Conservation (phyloP, 2,329 filamentous ascomycete genomes). For the Penicillium sp. region DNA sequence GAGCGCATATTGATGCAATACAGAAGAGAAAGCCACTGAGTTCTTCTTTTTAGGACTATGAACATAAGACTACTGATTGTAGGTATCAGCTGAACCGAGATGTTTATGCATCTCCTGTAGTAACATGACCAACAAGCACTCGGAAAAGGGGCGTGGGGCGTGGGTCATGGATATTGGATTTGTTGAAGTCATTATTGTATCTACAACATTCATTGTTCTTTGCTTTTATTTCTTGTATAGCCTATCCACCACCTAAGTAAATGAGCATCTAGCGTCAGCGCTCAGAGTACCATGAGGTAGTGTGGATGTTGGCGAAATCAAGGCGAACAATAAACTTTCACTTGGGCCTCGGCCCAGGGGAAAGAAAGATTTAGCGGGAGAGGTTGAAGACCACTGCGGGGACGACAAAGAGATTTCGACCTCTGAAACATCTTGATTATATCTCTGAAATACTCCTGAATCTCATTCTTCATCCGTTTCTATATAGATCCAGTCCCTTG, state of each 20-base stretch:
- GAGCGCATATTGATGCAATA: slow-evolving; percentile 4
- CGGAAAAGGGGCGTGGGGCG: too few species aligned
- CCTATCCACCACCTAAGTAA: too few species aligned
- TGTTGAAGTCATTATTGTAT: too few species aligned
- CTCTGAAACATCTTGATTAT: background rate
- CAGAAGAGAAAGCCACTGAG: background rate
- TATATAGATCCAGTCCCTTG: background rate
- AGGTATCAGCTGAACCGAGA: background rate
- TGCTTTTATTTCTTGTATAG: too few species aligned
- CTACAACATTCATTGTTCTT: too few species aligned
- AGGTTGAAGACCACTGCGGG: background rate
- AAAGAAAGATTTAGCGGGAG: too few species aligned
- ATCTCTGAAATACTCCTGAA: background rate
- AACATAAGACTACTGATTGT: background rate
- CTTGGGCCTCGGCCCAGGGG: background rate
- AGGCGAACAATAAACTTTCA: background rate
- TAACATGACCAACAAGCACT: too few species aligned
- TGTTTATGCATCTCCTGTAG: too few species aligned
- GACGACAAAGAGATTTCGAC: background rate
- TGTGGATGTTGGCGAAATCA: background rate
- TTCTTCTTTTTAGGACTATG: too few species aligned
- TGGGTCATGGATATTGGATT: too few species aligned
- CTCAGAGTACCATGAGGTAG: background rate
- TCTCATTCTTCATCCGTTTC: background rate
- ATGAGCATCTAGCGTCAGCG: too few species aligned